Evolutionary conservation across 1,284 basidiomycete species (phyloP).

Genomic region (Stereum hirsutum): DNA sequence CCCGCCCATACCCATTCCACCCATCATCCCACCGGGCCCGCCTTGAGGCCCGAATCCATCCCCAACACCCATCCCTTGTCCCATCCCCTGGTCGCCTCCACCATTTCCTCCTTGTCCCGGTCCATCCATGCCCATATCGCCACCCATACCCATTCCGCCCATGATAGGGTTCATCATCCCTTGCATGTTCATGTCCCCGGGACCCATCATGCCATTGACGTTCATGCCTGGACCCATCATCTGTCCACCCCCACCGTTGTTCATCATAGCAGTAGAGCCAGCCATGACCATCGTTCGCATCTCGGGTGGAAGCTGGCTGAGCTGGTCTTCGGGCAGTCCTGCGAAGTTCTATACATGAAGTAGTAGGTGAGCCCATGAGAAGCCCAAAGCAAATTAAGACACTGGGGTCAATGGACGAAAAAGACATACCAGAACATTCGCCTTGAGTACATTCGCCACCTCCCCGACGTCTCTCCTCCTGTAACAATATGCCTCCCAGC

Average conservation of each 20-base stretch:
- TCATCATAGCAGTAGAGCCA: conserved; percentile 67
- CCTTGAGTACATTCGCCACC: conserved; percentile 67
- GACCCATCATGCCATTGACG: conserved; percentile 27
- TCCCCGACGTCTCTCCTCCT: conserved; percentile 78
- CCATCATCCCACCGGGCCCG: conserved; percentile 33
- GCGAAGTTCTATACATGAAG: conserved; percentile 54
- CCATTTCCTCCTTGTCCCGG: conserved; percentile 36
- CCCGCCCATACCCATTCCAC: conserved; percentile 40
- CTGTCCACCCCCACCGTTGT: conserved; percentile 38
- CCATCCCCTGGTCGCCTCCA: conserved; percentile 30
- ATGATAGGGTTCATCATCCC: conserved; percentile 29
- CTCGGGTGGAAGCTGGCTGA: conserved; percentile 64
- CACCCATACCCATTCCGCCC: conserved; percentile 15
- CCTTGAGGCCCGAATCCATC: conserved; percentile 13
- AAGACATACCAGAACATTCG: conserved; percentile 61
- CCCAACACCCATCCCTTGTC: conserved; percentile 13
- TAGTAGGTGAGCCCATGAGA: background rate
- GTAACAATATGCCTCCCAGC: conserved; percentile 89
- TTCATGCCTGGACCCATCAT: conserved; percentile 46
- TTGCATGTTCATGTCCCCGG: conserved; percentile 41
- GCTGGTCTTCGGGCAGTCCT: conserved; percentile 74
- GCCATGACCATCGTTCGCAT: conserved; percentile 78
- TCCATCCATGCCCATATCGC: conserved; percentile 13
- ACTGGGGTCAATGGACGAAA: no score
- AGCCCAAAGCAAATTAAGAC: conserved; percentile 3